These are phyloP conservation scores for Leccinum aurantiacum DNA, from an alignment of 768 basidiomycete species.

Conservation along the genomic window DNA sequence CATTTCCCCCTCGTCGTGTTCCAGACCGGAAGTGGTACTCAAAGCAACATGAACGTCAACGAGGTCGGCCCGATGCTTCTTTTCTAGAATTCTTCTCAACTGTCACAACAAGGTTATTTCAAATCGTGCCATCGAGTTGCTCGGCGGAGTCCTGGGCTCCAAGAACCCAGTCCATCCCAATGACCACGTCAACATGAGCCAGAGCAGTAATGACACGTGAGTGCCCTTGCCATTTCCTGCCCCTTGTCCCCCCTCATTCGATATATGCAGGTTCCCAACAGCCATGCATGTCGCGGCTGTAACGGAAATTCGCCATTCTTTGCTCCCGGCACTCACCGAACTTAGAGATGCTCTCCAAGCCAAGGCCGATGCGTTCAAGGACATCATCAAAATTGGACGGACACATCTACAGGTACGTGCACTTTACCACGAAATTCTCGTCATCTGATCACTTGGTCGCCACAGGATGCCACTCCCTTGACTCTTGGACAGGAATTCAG, in stretches of 20 bases:
- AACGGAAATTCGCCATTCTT: conserved; percentile 72
- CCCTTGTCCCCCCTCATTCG: not conserved
- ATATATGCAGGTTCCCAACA: conserved; percentile 80
- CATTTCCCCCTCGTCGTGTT: conserved; percentile 99
- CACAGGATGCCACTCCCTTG: conserved; percentile 92
- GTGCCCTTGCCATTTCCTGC: conserved; percentile 27
- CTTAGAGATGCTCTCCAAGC: conserved; percentile 81
- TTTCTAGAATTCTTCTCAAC: not conserved
- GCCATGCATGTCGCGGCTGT: conserved; percentile 99
- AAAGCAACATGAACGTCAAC: conserved; percentile 99
- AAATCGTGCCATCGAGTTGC: conserved; percentile 95
- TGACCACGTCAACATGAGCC: conserved; percentile 99
- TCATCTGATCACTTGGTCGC: conserved; percentile 2
- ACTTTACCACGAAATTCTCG: not conserved
- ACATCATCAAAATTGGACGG: conserved; percentile 98
- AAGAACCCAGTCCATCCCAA: conserved; percentile 99
- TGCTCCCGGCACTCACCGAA: conserved; percentile 84
- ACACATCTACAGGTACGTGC: conserved; percentile 81
- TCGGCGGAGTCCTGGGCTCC: conserved; percentile 92
- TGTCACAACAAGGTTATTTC: conserved; percentile 74
- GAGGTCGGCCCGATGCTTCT: conserved; percentile 54
- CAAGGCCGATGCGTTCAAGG: conserved; percentile 80
- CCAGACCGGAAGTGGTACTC: conserved; percentile 98
- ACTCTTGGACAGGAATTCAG: conserved; percentile 99
- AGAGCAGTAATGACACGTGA: conserved; percentile 97